phyloP scores from a whole-genome alignment of 768 basidiomycete genomes.

The Neoboletus magnificus region DNA sequence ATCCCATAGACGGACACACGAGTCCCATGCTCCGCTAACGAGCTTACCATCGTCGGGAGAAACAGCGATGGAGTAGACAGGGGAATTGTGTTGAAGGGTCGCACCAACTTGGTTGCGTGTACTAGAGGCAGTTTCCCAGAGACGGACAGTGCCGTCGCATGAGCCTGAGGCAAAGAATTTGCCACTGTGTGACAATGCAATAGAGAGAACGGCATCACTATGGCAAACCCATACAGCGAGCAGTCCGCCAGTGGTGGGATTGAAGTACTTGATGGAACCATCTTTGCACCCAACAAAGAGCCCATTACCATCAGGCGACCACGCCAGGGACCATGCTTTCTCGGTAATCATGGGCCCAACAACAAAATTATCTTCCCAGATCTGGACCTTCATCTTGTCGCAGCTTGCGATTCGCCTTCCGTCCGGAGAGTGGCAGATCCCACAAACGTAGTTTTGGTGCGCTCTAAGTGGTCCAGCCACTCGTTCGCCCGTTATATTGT shows the following conservation, averaged over 20 bases:
- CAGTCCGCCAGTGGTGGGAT: not conserved
- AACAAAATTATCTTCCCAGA: not conserved
- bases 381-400: not conserved
- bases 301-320: not conserved
- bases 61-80: not conserved
- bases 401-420: not conserved
- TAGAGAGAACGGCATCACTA: not conserved
- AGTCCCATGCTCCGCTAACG: not conserved
- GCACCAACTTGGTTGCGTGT: not conserved
- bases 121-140: not conserved
- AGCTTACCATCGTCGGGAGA: not conserved
- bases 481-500: not conserved
- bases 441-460: not conserved
- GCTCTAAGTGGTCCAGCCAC: not conserved
- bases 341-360: not conserved
- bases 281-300: not conserved
- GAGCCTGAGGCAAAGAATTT: not conserved
- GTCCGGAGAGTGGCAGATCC: not conserved
- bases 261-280: not conserved
- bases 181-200: not conserved
- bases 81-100: not conserved
- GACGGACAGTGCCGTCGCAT: not conserved
- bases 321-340: not conserved
- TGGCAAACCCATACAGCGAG: not conserved
- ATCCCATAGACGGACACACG: not conserved